Evolutionary conservation across 768 basidiomycete species (phyloP).

Genomic region (Lactarius deliciosus): DNA sequence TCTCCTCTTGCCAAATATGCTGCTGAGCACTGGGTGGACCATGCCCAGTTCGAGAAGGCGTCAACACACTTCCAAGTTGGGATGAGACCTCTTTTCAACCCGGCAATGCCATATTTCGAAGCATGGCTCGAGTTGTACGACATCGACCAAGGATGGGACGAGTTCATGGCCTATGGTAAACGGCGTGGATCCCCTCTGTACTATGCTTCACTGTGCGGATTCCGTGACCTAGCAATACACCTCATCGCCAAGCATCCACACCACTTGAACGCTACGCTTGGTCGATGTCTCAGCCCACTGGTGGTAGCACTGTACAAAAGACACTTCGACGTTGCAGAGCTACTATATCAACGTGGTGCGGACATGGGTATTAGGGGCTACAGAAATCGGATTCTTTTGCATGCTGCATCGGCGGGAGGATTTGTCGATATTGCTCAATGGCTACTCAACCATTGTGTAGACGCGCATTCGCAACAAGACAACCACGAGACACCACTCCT

Average conservation of each 20-base stretch:
- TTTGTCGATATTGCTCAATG: background rate
- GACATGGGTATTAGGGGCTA: background rate
- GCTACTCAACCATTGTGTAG: background rate
- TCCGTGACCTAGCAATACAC: background rate
- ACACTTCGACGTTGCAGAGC: background rate
- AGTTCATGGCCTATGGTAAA: background rate
- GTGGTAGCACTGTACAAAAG: background rate
- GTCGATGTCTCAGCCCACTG: background rate
- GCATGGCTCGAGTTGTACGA: background rate
- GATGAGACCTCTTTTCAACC: background rate
- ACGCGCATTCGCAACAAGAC: background rate
- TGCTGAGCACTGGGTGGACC: background rate
- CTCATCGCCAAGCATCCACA: background rate
- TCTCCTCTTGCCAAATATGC: background rate
- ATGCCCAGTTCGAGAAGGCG: background rate
- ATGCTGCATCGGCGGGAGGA: background rate
- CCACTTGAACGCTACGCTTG: background rate
- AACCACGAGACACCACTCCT: background rate
- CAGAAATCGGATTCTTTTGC: background rate
- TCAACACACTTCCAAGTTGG: background rate
- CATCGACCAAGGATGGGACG: background rate
- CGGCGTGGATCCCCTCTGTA: background rate
- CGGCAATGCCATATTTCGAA: background rate
- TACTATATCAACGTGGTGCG: background rate
- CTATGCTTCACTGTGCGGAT: slow-evolving; percentile 1